Evolutionary conservation across 805 yeast species (phyloP), one percentile per base, ranked within the genome.

Genomic region (Saccharomyces cerevisiae): DNA sequence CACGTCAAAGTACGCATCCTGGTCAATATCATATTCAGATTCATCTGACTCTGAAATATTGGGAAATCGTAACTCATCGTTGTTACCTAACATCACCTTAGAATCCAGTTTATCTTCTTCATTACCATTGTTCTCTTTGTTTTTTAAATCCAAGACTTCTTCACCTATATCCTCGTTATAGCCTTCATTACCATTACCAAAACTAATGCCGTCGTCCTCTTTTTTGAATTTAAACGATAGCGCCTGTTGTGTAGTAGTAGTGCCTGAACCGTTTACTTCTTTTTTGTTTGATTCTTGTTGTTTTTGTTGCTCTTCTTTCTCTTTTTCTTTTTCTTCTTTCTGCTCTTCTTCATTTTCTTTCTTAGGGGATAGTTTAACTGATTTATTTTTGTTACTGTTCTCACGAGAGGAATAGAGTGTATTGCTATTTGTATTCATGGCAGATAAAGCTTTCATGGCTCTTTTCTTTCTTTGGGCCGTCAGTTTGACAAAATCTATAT

Each of bases 401-500:
- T 74, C 79, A 54, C 74, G 76, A 52, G 71, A 70, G 54, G 69
- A 73, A 58, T 73, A 70, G 21, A 74, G 74, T 22, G 73, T 75
- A 48, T 78, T 74, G 49, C 73, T 74, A 54, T 75, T 67, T 41
- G 72, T 70, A 56, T 74, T 73, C 59, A 62, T 59, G 27, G 67
- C 68, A 32, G 63, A 57, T 72, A 55, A 77, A 1, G 81, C 80
- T 57, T 79, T 78, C 75, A 80, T 71, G 1, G 82, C 76, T 56
- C 72, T 76, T 41, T 80, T 80, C 69, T 85, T 81, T 57, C 82
- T 75, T 65, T 84, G 85, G 9, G 85, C 87, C 36, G 87, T 86
- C 56, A 87, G 70, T 65, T 79, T 80, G 14, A 86, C 87, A 66
- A 84, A 85, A 69, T 87, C 92, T 2, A 85, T 82, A 59, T 81